phyloP scores from a whole-genome alignment of 148 eudicot genomes.

The Pharnaceum exiguum region DNA sequence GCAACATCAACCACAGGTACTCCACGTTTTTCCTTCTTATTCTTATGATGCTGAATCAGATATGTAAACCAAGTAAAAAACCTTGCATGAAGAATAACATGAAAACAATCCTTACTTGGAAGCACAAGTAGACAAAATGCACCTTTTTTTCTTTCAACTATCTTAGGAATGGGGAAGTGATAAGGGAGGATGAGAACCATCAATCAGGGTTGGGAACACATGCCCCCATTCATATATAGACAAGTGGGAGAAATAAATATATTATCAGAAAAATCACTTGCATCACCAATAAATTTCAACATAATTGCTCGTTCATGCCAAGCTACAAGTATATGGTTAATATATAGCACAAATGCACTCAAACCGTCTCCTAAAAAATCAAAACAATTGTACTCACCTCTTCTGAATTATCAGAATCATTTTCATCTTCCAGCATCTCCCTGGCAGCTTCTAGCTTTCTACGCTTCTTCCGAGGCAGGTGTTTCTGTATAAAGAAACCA shows the following conservation, averaged over 20 bases:
- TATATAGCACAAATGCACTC: background rate
- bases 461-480: constrained; percentile 88
- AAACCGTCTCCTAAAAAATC: background rate
- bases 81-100: background rate
- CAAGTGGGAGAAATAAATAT: no score
- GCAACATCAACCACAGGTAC: constrained; percentile 83
- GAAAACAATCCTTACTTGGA: background rate
- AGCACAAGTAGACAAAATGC: no score
- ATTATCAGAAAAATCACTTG: no score
- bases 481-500: constrained; percentile 46
- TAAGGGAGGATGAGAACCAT: no score
- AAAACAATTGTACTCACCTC: constrained; percentile 20
- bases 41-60: constrained; percentile 33
- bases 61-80: background rate
- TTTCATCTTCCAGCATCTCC: constrained; percentile 80
- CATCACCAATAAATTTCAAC: no score
- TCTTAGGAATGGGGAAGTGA: no score
- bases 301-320: no score
- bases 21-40: constrained; percentile 59
- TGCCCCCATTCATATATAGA: no score
- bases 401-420: constrained; percentile 35
- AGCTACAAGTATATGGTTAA: no score
- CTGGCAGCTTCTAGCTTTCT: constrained; percentile 93
- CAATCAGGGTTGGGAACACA: no score
- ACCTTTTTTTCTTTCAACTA: no score